Percentiles rank a stretch among this genome's conserved stretches.
phyloP scores from a whole-genome alignment of 257 asterid species.

The Solanum sejunctum region DNA sequence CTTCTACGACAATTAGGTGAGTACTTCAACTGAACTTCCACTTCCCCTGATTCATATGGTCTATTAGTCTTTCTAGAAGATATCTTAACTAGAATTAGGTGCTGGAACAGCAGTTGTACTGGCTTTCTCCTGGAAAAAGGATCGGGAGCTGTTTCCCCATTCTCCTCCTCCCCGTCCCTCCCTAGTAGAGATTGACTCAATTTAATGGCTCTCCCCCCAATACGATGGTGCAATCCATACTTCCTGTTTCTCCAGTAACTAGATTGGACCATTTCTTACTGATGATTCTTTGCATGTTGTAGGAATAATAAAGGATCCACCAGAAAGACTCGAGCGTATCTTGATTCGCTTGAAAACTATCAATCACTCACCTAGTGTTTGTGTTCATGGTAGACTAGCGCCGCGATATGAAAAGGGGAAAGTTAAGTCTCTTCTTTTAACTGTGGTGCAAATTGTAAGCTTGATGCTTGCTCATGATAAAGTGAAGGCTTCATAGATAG shows the following conservation, averaged over 20 bases:
- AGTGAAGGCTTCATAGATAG: neutral
- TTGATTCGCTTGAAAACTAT: neutral
- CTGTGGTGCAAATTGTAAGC: neutral
- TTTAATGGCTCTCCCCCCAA: neutral
- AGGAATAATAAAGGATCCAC: neutral
- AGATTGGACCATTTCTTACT: neutral
- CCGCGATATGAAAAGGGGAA: neutral
- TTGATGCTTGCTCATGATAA: neutral
- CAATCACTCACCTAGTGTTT: neutral
- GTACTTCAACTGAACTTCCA: neutral
- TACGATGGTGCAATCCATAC: neutral
- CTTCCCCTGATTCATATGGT: neutral
- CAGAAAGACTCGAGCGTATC: neutral
- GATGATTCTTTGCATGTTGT: neutral
- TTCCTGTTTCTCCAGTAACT: neutral
- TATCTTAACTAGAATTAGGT: neutral
- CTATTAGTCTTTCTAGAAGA: neutral
- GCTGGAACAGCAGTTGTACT: neutral
- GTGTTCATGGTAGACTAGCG: neutral
- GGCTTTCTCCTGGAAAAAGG: neutral
- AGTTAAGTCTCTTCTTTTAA: neutral
- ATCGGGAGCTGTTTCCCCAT: neutral
- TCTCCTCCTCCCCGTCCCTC: neutral
- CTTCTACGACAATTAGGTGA: constrained; percentile 58
- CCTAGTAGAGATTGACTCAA: neutral